Base-by-base conservation (phyloP, 2,329 filamentous ascomycete genomes). In the Penicillium sp. region DNA sequence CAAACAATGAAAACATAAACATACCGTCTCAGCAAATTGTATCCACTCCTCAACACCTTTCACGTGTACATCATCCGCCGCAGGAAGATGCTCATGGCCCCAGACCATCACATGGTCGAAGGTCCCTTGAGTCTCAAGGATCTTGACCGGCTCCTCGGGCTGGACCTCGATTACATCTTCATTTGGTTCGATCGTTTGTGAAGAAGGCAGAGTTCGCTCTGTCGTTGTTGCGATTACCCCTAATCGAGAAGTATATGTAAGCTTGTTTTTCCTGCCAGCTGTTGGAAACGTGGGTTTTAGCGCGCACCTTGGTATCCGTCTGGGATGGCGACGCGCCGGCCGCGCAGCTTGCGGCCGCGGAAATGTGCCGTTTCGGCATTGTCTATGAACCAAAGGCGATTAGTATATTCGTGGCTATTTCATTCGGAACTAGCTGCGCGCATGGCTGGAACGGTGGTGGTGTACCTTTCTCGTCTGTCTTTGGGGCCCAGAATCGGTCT, bases 101-200 rank as follows among this genome's bases (percentile, higher is more conserved):
- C 92, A 97, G n/a, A 96, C 81, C 3, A 91, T 75, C 47, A 96
- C 71, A 51, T 89, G 80, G 6, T 91, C 85, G 68, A 97, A 97
- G 14, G 80, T 80, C 1, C 85, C 86, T 18, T 86, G 79, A 39
- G 84, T 78, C 47, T 89, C 81, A 62, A 93, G 72, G 1, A 81
- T 75, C 18, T 79, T 79, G 9, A 85, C 82, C 1, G 83, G 79
- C 21, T 83, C 78, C 11, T 77, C 71, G 7, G 68, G 65, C 36
- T 76, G 76, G 2, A 79, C 76, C 1, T 77, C 75, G 14, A 81
- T 74, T 9, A 80, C 78, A 2, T 74, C 67, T 1, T 77, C 69
- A 2, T 80, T 78, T 31, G 73, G 68, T 13, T 76, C 68, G 16
- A 74, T 70, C 3, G 65, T 56, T 56, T 59, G 60, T 31, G 56